phyloP scores from a whole-genome alignment of 257 asterid species.

The Eucommia ulmoides region DNA sequence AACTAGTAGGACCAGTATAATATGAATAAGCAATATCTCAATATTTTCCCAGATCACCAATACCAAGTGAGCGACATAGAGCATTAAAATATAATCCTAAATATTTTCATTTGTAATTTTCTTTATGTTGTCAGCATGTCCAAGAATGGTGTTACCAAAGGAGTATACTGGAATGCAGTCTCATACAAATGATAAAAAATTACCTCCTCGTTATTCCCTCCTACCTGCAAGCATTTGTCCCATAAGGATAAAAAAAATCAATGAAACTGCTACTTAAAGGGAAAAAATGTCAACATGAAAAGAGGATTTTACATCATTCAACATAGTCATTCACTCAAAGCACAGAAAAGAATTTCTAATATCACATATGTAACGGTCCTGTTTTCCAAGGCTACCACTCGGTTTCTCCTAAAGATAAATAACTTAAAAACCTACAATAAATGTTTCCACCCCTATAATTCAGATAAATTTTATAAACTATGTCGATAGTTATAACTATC shows the following conservation, averaged over 20 bases:
- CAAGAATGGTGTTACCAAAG: conserved; percentile 1
- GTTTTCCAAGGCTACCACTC: no score
- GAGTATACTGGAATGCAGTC: conserved; percentile 1
- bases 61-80: conserved; percentile 1
- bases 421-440: no score
- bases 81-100: background rate
- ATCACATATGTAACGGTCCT: no score
- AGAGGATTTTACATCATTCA: background rate
- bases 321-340: no score
- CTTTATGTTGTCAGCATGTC: background rate
- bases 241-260: background rate
- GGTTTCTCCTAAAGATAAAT: no score
- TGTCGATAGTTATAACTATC: no score
- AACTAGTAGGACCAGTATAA: background rate
- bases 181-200: background rate
- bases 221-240: background rate
- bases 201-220: background rate
- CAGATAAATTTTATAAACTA: no score
- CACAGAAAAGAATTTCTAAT: background rate
- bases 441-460: no score
- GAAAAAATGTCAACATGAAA: no score
- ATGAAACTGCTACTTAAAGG: background rate
- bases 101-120: conserved; percentile 1
- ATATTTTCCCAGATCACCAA: background rate
- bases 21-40: background rate